Percentiles rank a stretch among this genome's conserved stretches.
phyloP scores from a whole-genome alignment of 345 rosid genomes.

The Firmiana major region DNA sequence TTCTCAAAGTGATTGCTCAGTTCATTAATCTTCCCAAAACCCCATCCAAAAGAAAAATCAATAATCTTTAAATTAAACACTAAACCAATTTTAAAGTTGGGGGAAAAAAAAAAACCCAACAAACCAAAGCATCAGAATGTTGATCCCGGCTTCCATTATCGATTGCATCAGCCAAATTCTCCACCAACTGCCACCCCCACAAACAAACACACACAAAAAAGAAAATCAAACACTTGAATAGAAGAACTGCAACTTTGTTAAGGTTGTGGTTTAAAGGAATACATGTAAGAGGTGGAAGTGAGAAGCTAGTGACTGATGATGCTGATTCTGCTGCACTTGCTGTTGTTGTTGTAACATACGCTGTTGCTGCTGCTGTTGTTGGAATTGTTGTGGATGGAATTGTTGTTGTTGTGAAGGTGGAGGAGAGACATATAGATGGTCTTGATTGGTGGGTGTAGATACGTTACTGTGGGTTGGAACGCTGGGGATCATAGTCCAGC shows the following conservation, averaged over 20 bases:
- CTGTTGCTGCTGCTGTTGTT: conserved; percentile 16
- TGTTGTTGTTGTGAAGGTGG: conserved; percentile 34
- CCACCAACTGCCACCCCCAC: conserved; percentile 48
- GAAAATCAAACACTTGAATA: neutral
- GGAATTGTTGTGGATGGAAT: conserved; percentile 30
- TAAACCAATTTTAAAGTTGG: neutral
- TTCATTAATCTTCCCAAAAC: conserved; percentile 48
- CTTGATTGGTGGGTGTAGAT: conserved; percentile 54
- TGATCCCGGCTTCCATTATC: conserved; percentile 80
- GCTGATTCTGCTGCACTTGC: conserved; percentile 43
- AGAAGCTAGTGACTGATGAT: conserved; percentile 87
- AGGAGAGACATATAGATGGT: conserved; percentile 40
- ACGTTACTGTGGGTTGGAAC: conserved; percentile 40
- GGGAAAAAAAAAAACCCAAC: conserved; percentile 9
- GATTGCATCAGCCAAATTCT: conserved; percentile 59
- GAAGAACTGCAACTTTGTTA: too few relatives aligned
- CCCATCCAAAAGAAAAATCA: conserved; percentile 4
- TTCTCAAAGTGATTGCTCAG: conserved; percentile 77
- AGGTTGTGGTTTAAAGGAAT: neutral
- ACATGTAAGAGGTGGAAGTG: conserved; percentile 79
- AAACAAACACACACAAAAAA: neutral
- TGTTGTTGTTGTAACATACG: conserved; percentile 28
- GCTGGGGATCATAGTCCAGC: conserved; percentile 52
- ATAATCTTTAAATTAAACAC: neutral
- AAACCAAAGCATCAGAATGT: conserved; percentile 74